A percentile compares a stretch with the other conserved stretches of the same genome.
phyloP scores from a whole-genome alignment of 2,329 filamentous ascomycete genomes.

The Clarireedia monteithiana region DNA sequence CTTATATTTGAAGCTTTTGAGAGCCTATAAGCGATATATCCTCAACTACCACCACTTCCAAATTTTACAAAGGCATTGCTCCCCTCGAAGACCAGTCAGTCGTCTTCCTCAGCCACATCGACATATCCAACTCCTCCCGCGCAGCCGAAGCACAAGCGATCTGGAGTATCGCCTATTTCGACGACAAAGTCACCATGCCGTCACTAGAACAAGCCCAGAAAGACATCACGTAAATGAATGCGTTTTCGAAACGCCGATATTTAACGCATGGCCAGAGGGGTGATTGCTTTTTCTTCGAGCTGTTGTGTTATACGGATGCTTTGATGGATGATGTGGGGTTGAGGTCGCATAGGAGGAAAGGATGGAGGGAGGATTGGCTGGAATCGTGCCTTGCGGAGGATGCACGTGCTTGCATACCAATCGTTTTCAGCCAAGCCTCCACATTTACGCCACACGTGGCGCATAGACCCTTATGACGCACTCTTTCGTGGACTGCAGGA shows the following conservation, averaged over 20 bases:
- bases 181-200: slow-evolving; percentile 1
- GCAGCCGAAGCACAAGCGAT: slow-evolving; percentile 11
- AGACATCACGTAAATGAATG: slow-evolving; percentile 3
- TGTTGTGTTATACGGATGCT: not conserved
- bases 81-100: slow-evolving; percentile 8
- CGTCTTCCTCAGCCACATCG: slow-evolving; percentile 5
- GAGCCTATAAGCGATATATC: too few species aligned
- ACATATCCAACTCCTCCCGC: slow-evolving; percentile 6
- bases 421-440: too few species aligned
- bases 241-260: slow-evolving; percentile 9
- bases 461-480: not conserved
- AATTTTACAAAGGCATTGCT: slow-evolving; percentile 9
- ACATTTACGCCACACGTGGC: not conserved
- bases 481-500: not conserved
- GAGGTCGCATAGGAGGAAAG: not conserved
- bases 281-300: not conserved
- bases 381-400: not conserved
- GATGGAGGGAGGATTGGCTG: not conserved
- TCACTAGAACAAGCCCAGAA: not conserved
- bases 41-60: not conserved
- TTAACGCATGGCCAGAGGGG: slow-evolving; percentile 1
- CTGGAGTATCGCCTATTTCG: slow-evolving; percentile 12
- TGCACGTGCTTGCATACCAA: too few species aligned
- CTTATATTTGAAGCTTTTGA: too few species aligned
- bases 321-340: not conserved